Base-by-base conservation (phyloP, 306 rosid species). In the Lathyrus aphaca region DNA sequence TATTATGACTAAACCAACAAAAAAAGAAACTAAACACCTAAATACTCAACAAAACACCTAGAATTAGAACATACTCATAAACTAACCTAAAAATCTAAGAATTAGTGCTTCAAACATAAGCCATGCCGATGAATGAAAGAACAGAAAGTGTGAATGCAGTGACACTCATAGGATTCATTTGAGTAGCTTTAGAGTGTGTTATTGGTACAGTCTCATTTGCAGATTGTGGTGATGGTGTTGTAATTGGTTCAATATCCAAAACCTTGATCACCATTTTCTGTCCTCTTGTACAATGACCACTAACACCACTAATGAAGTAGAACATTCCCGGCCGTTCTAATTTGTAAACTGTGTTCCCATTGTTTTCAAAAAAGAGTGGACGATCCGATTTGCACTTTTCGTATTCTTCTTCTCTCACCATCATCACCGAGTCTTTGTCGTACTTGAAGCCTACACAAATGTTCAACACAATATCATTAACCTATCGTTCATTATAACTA, bases 271-370 rank as follows among this genome's bases (percentile, higher is more conserved):
- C 79, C 87, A 94, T 75, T 74, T 80, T 87, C 49, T 84, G 90
- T 0, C 98, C 98, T 66, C 81, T 84, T 73, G 50, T 37, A 37
- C 96, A 94, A 66, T 94, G 98, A 35, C 95, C 92, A 1, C 81
- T 65, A 44, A 90, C 83, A 17, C 98, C 97, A 65, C 98, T 94
- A 5, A 90, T 84, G 88, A 94, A 94, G 74, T 59, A 94, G 87
- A 85, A 91, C 78, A 85, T n/a, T 2, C 97, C 97, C 0, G 96
- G 68, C 3, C 86, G 29, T 14, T 84, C 85, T 19, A 94, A 68
- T 5, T 58, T 66, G 80, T 78, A 79, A 2, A 74, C 43, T 0
- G 88, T 84, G 35, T 79, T 68, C 0, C 95, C 96, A 9, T 81
- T 80, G 80, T 91, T 91, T 29, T 85, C 78, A 86, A 77, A 94